A percentile compares a stretch with the other conserved stretches of the same genome.
These are phyloP conservation scores for Aureobasidium sp. DNA, from an alignment of 2,329 filamentous ascomycete genomes.

Conservation along the genomic window DNA sequence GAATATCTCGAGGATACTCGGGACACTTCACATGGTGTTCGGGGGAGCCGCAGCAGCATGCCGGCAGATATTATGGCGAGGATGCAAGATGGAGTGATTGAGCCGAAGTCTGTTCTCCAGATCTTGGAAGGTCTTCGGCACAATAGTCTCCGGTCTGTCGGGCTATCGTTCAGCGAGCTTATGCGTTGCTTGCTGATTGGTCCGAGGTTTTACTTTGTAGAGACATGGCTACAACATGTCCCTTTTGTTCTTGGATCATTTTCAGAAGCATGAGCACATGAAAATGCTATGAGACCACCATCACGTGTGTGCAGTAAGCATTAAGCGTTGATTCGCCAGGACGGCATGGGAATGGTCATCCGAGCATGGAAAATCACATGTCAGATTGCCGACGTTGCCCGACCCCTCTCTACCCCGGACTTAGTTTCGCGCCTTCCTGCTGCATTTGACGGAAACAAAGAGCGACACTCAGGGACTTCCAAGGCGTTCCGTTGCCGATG, in stretches of 20 bases:
- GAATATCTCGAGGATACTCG: conserved; percentile 5
- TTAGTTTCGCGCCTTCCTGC: neutral
- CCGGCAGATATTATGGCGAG: conserved; percentile 11
- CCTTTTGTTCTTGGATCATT: neutral
- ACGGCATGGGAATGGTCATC: conserved; percentile 4
- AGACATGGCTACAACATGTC: neutral
- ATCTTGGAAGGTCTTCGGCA: conserved; percentile 7
- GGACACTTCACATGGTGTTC: conserved; percentile 14
- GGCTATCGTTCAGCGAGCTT: neutral
- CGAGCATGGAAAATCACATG: conserved; percentile 5
- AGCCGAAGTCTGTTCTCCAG: conserved; percentile 15
- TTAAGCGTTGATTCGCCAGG: neutral
- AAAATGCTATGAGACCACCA: conserved; percentile 7
- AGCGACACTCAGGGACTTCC: neutral
- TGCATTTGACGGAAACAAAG: neutral
- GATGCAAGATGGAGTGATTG: conserved; percentile 8
- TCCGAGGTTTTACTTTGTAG: neutral
- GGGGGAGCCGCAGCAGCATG: conserved; percentile 15
- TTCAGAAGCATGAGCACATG: neutral
- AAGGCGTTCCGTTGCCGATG: neutral
- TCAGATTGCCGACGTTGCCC: neutral
- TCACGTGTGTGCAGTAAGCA: conserved; percentile 5
- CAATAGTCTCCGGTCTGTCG: conserved; percentile 1
- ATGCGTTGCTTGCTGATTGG: neutral
- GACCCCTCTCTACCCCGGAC: neutral